Evolutionary conservation across 768 basidiomycete species (phyloP).

Genomic region (Tylopilus cervinicoccineus): DNA sequence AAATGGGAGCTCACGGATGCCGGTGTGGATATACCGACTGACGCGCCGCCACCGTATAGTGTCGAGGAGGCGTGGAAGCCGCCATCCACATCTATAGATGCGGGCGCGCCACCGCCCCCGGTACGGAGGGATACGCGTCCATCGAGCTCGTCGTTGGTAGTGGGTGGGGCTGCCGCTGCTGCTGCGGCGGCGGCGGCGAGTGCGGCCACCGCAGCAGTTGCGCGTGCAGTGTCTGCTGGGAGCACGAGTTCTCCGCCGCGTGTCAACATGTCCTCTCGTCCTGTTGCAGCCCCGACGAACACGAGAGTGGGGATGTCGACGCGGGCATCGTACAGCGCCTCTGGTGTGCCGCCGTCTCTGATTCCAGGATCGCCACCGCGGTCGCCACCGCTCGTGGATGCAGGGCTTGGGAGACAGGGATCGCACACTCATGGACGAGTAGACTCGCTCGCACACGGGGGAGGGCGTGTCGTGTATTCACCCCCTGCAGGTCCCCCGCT

Average conservation of each 20-base stretch:
- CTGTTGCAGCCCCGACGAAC: background rate
- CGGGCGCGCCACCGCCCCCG: background rate
- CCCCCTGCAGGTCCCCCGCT: background rate
- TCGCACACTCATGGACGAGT: no score
- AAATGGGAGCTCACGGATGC: slow-evolving; percentile 37
- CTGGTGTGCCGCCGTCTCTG: background rate
- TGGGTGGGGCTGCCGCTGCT: background rate
- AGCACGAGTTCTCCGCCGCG: slow-evolving; percentile 2
- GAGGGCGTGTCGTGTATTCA: background rate
- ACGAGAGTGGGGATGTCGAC: no score
- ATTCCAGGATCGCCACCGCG: background rate
- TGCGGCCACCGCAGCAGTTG: no score
- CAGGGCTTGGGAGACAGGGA: no score
- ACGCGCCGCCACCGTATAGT: slow-evolving; percentile 65
- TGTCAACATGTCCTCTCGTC: slow-evolving; percentile 12
- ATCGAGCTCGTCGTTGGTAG: background rate
- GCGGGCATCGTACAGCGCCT: background rate
- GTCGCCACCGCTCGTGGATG: background rate
- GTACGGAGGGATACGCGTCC: background rate
- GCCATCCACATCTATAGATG: no score
- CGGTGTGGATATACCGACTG: slow-evolving; percentile 36
- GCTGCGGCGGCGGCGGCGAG: background rate
- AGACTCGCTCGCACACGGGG: no score
- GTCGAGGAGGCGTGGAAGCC: slow-evolving; percentile 43
- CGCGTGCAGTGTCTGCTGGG: background rate